Conservation (phyloP, 805 yeast species). For the Debaryomyces maramus region DNA sequence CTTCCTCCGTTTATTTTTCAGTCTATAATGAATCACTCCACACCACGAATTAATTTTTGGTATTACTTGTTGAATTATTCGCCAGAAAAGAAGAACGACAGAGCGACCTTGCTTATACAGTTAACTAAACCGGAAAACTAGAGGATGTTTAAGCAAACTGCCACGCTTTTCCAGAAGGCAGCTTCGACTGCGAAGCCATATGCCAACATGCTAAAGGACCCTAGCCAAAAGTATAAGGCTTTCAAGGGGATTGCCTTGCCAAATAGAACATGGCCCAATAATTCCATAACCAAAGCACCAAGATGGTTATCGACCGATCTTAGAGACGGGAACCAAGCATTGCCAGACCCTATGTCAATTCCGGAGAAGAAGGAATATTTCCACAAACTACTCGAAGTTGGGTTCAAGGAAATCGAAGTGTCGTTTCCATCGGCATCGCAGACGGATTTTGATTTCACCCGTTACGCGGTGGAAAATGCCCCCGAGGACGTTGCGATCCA, state of each 20-base stretch:
- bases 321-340: constrained; percentile 79
- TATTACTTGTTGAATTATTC: neutral
- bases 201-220: constrained; percentile 62
- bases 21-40: neutral
- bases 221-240: constrained; percentile 60
- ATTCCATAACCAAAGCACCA: constrained; percentile 66
- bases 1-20: neutral
- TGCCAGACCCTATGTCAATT: constrained; percentile 81
- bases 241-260: constrained; percentile 56
- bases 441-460: constrained; percentile 78
- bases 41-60: neutral
- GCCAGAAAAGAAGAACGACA: neutral
- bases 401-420: constrained; percentile 80
- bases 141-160: constrained; percentile 26
- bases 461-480: constrained; percentile 75
- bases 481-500: constrained; percentile 76
- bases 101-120: neutral
- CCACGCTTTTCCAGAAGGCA: constrained; percentile 25
- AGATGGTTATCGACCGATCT: constrained; percentile 80
- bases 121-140: neutral
- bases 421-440: constrained; percentile 82
- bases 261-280: constrained; percentile 72
- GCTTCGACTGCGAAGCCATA: constrained; percentile 18
- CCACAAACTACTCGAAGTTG: constrained; percentile 68
- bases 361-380: constrained; percentile 73